These are phyloP conservation scores for Ustilago curta DNA, from an alignment of 1,284 basidiomycete genomes.

Conservation along the genomic window DNA sequence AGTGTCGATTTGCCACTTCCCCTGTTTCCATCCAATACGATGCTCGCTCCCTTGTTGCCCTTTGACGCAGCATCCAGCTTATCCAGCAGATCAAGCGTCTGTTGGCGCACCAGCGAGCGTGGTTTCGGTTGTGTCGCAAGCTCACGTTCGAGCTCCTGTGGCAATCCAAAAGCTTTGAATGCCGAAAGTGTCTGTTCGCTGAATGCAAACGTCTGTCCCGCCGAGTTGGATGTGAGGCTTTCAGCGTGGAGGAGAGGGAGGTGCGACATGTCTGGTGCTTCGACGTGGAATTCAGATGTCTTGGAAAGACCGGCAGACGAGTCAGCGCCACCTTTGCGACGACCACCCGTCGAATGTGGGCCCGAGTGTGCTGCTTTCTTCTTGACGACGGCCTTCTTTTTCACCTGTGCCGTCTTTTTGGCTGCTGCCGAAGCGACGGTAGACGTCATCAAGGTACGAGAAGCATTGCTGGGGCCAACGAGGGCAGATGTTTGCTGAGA, in stretches of 20 bases:
- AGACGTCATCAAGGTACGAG: slow-evolving; percentile 27
- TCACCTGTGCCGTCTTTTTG: slow-evolving; percentile 50
- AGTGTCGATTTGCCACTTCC: slow-evolving; percentile 88
- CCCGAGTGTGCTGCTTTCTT: slow-evolving; percentile 49
- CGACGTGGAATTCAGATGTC: slow-evolving; percentile 48
- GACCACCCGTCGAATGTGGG: slow-evolving; percentile 54
- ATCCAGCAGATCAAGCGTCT: slow-evolving; percentile 57
- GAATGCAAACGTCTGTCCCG: slow-evolving; percentile 55
- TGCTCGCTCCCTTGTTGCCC: slow-evolving; percentile 17
- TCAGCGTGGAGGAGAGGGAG: slow-evolving; percentile 52
- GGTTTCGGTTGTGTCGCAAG: slow-evolving; percentile 49
- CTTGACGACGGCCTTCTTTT: slow-evolving; percentile 62
- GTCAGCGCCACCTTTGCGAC: slow-evolving; percentile 59
- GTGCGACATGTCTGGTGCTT: slow-evolving; percentile 57
- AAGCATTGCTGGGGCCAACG: slow-evolving; percentile 16
- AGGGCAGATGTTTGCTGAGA: slow-evolving; percentile 9
- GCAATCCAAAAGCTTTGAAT: slow-evolving; percentile 56
- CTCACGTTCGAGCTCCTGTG: slow-evolving; percentile 53
- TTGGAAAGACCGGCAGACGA: slow-evolving; percentile 46
- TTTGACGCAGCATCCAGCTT: slow-evolving; percentile 50
- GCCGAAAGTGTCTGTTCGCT: slow-evolving; percentile 46
- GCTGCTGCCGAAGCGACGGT: slow-evolving; percentile 36
- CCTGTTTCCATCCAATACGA: slow-evolving; percentile 72
- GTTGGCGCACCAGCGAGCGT: slow-evolving; percentile 52
- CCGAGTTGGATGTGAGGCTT: slow-evolving; percentile 35